Base-by-base conservation (phyloP, 2,329 filamentous ascomycete genomes). In the Colletotrichum sublineola region DNA sequence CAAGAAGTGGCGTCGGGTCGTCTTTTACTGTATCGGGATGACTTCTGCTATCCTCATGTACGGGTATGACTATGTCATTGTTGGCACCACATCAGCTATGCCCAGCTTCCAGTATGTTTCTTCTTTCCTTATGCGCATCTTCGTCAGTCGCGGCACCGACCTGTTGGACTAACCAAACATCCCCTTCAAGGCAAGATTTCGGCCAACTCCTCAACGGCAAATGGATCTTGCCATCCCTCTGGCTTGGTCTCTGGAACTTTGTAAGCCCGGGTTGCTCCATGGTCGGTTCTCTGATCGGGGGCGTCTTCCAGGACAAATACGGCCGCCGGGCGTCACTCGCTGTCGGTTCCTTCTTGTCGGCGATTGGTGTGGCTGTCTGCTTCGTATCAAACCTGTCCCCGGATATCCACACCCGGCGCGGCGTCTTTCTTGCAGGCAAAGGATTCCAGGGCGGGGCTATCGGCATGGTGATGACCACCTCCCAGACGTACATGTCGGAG, bases 401-500 rank as follows among this genome's bases (percentile, higher is more conserved):
- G 11, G 66, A 73, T 29, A 77, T 78, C n/a, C 50, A 75, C 40
- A 68, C 72, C 11, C 80, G 82, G 20, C 78, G 83, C 5, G 77
- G 78, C 38, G 75, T 84, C 12, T 86, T 87, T 75, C 79, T 86
- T 5, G 79, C 80, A 1, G 85, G 83, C 48, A 85, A 86, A 69
- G 78, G 84, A n/a, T 75, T 86, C 24, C 83, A 86, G 67, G 85
- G 86, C 11, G 76, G 82, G 58, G 80, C 83, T 1, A 82, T 86
- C 48, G 86, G 86, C 15, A 81, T 84, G 58, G 79, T 86, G 65
- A 83, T 84, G 77, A 79, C 81, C 48, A 81, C 81, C 9, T 79
- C 80, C 5, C 80, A 84, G 69, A 87, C 86, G 0, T 87, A 87
- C 78, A 82, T 87, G 74, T 87, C 85, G 18, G 86, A 88, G 73